Evolutionary conservation across 2,329 filamentous ascomycete genomes (phyloP).

Genomic region (Ceratocystis destructans): DNA sequence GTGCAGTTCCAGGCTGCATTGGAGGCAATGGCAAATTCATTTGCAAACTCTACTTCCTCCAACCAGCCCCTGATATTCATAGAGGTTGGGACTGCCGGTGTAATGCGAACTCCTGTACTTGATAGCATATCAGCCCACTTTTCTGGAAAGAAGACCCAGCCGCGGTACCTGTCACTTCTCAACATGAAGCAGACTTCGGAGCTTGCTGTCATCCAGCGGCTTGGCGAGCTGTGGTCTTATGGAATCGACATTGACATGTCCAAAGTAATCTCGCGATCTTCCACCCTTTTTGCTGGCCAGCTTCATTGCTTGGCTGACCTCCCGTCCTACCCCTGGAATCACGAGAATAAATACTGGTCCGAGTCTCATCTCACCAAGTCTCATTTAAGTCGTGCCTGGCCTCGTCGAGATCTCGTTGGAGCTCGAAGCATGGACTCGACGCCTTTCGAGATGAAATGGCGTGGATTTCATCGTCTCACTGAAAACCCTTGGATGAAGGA

Average conservation of each 20-base stretch:
- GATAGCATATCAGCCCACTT: conserved; percentile 26
- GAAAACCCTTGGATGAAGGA: conserved; percentile 41
- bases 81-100: conserved; percentile 31
- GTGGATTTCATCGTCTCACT: conserved; percentile 34
- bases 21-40: conserved; percentile 25
- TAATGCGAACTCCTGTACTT: conserved; percentile 28
- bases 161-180: conserved; percentile 14
- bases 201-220: conserved; percentile 24
- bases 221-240: conserved; percentile 29
- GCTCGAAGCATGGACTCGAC: conserved; percentile 32
- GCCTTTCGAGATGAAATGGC: conserved; percentile 36
- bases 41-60: conserved; percentile 13
- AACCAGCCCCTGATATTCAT: conserved; percentile 27
- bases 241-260: conserved; percentile 27
- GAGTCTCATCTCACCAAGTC: conserved; percentile 35
- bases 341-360: conserved; percentile 39
- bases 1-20: conserved; percentile 34
- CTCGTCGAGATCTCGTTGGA: conserved; percentile 39
- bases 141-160: conserved; percentile 5
- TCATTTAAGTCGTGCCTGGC: conserved; percentile 32
- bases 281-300: too few relatives aligned
- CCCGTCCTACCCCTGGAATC: conserved; percentile 43
- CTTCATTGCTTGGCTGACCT: conserved; percentile 31
- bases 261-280: conserved; percentile 19
- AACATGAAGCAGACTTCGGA: conserved; percentile 19